Conservation (phyloP, 2,329 filamentous ascomycete genomes). For the Trichoderma lentiforme region DNA sequence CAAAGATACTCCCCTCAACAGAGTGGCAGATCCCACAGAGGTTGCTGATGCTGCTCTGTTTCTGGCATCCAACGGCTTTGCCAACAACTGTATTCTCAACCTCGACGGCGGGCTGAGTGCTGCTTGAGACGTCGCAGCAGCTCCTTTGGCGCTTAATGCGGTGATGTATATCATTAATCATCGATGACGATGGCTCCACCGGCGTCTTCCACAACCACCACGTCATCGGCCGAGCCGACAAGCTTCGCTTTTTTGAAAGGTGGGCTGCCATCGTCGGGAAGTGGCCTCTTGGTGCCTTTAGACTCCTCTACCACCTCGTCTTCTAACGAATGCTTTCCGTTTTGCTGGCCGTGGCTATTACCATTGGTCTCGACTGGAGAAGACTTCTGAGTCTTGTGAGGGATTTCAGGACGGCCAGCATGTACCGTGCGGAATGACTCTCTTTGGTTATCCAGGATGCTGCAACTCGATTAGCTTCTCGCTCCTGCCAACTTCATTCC, state of each 20-base stretch:
- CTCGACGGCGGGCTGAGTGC: conserved; percentile 82
- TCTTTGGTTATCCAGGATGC: conserved; percentile 42
- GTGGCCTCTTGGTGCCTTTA: conserved; percentile 46
- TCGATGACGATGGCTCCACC: conserved; percentile 66
- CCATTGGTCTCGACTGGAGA: conserved; percentile 39
- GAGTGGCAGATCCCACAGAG: conserved; percentile 67
- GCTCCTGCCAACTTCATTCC: neutral
- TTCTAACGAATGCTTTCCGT: conserved; percentile 40
- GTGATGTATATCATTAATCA: conserved; percentile 46
- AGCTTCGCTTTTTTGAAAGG: conserved; percentile 50
- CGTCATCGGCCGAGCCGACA: conserved; percentile 32
- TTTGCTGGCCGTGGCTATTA: conserved; percentile 33
- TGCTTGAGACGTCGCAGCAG: conserved; percentile 37
- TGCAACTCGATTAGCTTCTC: conserved; percentile 33
- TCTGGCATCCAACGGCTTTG: conserved; percentile 72
- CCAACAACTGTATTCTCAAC: conserved; percentile 83
- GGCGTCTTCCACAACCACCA: conserved; percentile 52
- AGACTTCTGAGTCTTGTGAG: conserved; percentile 49
- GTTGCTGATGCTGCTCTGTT: conserved; percentile 81
- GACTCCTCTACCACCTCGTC: conserved; percentile 30
- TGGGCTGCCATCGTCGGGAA: conserved; percentile 41
- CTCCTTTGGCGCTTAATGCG: neutral
- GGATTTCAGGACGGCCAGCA: conserved; percentile 47
- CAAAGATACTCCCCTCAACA: conserved; percentile 57
- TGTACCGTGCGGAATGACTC: conserved; percentile 53